Base-by-base conservation (phyloP, 2,329 filamentous ascomycete species). In the Mycosphaerella sp. region DNA sequence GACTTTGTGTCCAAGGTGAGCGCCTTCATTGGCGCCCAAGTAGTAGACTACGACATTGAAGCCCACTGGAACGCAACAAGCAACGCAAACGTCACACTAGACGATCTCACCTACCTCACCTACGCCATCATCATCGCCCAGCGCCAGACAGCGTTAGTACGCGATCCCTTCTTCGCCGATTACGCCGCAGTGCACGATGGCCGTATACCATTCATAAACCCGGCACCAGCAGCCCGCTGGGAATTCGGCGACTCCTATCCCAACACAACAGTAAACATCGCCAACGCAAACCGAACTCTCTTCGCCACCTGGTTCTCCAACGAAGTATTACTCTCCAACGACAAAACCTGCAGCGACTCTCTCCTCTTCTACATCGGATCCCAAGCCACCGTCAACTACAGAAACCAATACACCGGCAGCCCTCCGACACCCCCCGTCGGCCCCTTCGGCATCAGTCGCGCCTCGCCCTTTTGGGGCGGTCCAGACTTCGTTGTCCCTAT, bases 251-350 rank as follows among this genome's bases (percentile, higher is more conserved):
- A 73, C 30, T 67, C 66, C 1, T 66, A 68, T 32, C 64, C 68
- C 1, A 62, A 68, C 1, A 66, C 68, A 3, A 59, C 61, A 2
- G 62, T 75, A 0, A 68, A 71, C 0, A 63, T 72, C 2, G 78
- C 73, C 3, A 64, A 76, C 5, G 59, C 66, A 4, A 78, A 79
- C 60, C 79, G 79, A 55, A 76, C 75, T 0, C 57, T 68, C 1
- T 78, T 78, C 56, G 67, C 68, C 49, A 56, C 65, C 7, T 78
- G 75, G 75, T 76, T 78, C 60, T 73, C 73, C 41, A 63, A 56
- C 27, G 66, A 73, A 6, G 68, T 80, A 5, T 67, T 79, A 16
- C 59, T 68, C 0, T 62, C 70, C 0, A 68, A 72, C 14, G 39
- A 62, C 0, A 50, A 70, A 25, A 73, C 72, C 1, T 81, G 79